phyloP scores from a whole-genome alignment of 176 grass and related monocot species.

The Oryza brachyantha region DNA sequence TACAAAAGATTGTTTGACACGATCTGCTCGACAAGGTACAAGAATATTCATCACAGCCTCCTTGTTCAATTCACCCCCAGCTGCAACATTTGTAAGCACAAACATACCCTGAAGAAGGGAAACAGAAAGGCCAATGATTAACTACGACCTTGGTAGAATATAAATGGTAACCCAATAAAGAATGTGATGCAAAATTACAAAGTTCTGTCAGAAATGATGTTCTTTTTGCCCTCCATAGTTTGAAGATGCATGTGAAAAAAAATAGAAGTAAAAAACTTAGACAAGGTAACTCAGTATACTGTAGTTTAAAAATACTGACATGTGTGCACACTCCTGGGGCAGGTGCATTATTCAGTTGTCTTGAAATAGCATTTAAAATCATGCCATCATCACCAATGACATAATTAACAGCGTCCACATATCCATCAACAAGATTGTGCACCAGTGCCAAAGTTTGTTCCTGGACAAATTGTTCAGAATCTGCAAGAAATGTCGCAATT shows the following conservation, averaged over 20 bases:
- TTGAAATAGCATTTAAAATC: conserved; percentile 71
- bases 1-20: conserved; percentile 33
- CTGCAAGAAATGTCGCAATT: conserved; percentile 49
- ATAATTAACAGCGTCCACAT: conserved; percentile 49
- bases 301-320: conserved; percentile 48
- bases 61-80: conserved; percentile 55
- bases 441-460: conserved; percentile 85
- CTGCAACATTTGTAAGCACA: conserved; percentile 83
- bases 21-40: conserved; percentile 33
- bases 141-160: background rate
- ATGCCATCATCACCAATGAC: conserved; percentile 64
- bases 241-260: conserved; percentile 7
- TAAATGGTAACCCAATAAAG: background rate
- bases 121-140: conserved; percentile 22
- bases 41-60: conserved; percentile 71
- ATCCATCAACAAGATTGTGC: conserved; percentile 84
- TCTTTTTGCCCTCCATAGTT: conserved; percentile 6
- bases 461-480: conserved; percentile 87
- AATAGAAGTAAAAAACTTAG: conserved; percentile 11
- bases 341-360: conserved; percentile 59
- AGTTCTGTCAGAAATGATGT: background rate
- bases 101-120: conserved; percentile 71
- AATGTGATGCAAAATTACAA: background rate
- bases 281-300: conserved; percentile 2
- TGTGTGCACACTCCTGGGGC: conserved; percentile 69